Conservation (phyloP, 495 filamentous ascomycete genomes). For the Pseudevernia furfuracea region DNA sequence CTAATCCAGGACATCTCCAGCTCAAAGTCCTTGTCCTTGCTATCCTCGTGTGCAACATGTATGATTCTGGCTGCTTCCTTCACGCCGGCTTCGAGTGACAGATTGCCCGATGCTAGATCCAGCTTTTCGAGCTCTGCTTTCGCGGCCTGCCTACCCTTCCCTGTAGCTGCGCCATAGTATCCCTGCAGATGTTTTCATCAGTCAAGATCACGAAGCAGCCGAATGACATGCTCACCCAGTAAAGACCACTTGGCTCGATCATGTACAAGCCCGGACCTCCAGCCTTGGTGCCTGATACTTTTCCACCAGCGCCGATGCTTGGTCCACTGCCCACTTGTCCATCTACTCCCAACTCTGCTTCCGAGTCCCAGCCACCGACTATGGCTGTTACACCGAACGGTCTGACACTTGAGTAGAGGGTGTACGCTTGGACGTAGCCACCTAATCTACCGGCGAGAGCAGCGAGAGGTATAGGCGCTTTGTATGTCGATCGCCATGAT, state of each 20-base stretch:
- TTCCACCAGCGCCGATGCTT: conserved; percentile 68
- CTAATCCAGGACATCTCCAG: conserved; percentile 98
- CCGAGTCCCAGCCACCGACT: conserved; percentile 85
- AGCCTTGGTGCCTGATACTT: conserved; percentile 61
- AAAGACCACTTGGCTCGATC: conserved; percentile 93
- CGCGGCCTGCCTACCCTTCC: conserved; percentile 89
- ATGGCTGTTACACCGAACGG: conserved; percentile 96
- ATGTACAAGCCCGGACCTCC: conserved; percentile 94
- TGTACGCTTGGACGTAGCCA: conserved; percentile 93
- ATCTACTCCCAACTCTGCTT: conserved; percentile 70
- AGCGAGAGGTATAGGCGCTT: conserved; percentile 78
- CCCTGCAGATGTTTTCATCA: conserved; percentile 44
- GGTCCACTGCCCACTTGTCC: conserved; percentile 80
- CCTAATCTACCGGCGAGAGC: conserved; percentile 86
- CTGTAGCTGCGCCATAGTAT: conserved; percentile 95
- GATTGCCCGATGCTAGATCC: conserved; percentile 64
- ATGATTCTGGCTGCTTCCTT: conserved; percentile 97
- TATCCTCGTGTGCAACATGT: conserved; percentile 93
- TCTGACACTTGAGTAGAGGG: conserved; percentile 88
- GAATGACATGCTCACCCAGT: conserved; percentile 58
- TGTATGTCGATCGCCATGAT: conserved; percentile 80
- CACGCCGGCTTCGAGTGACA: conserved; percentile 79
- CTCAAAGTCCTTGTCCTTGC: conserved; percentile 98
- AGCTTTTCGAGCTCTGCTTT: conserved; percentile 98
- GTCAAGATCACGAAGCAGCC: neutral